phyloP scores from a whole-genome alignment of 2,329 filamentous ascomycete genomes.

The Aureobasidium sp. region DNA sequence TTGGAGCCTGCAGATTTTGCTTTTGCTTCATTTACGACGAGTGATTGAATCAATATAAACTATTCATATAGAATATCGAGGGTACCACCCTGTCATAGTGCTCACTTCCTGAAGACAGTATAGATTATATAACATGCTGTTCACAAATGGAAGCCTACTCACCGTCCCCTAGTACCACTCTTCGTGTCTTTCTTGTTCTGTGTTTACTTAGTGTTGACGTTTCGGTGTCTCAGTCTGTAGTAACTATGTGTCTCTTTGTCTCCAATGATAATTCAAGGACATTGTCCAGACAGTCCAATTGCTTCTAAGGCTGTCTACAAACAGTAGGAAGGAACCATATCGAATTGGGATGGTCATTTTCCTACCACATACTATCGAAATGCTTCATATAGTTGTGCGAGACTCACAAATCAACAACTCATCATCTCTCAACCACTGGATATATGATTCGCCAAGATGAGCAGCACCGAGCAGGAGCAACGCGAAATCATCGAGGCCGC shows the following conservation, averaged over 20 bases:
- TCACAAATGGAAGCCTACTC: background rate
- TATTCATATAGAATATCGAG: background rate
- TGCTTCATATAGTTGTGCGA: background rate
- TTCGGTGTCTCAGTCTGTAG: background rate
- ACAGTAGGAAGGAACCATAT: background rate
- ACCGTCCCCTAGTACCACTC: background rate
- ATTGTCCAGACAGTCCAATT: background rate
- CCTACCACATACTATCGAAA: background rate
- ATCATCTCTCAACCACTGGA: background rate
- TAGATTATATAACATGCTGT: background rate
- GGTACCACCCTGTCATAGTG: background rate
- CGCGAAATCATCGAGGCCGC: background rate
- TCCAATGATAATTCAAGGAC: background rate
- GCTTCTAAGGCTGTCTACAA: background rate
- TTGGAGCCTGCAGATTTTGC: conserved; percentile 37
- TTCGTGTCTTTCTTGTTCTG: background rate
- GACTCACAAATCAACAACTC: background rate
- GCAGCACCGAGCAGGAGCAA: background rate
- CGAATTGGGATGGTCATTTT: background rate
- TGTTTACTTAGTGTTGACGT: background rate
- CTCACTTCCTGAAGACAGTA: background rate
- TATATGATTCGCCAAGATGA: background rate
- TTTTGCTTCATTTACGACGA: conserved; percentile 1
- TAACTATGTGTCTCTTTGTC: background rate
- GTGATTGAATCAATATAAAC: background rate